These are phyloP conservation scores for Microcera coccophila DNA, from an alignment of 2,329 filamentous ascomycete genomes.

Conservation along the genomic window DNA sequence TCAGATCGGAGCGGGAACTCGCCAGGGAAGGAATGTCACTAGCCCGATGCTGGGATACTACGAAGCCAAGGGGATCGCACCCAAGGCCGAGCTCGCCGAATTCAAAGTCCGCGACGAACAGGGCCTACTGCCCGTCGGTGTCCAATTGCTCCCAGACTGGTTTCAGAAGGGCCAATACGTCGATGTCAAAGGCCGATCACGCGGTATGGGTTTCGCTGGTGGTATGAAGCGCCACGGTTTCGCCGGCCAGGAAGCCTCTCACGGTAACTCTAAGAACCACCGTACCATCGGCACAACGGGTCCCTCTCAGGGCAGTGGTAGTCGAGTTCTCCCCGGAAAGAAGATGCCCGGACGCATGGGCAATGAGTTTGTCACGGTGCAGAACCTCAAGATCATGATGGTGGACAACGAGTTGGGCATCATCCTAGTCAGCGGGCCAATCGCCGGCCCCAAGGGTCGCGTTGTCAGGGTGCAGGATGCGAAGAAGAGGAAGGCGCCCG, in stretches of 20 bases:
- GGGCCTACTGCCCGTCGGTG: conserved; percentile 73
- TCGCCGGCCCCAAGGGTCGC: conserved; percentile 84
- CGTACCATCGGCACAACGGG: conserved; percentile 86
- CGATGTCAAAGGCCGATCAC: conserved; percentile 72
- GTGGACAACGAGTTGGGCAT: conserved; percentile 84
- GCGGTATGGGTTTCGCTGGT: conserved; percentile 92
- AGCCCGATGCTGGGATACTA: conserved; percentile 84
- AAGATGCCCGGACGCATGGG: conserved; percentile 98
- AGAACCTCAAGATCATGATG: conserved; percentile 86
- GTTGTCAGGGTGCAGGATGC: conserved; percentile 85
- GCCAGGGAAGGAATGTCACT: conserved; percentile 71
- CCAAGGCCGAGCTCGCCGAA: conserved; percentile 80
- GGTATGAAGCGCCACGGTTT: conserved; percentile 98
- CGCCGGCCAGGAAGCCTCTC: conserved; percentile 79
- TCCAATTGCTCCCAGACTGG: conserved; percentile 78
- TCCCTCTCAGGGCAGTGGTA: conserved; percentile 86
- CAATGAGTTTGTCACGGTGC: conserved; percentile 78
- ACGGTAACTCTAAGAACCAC: conserved; percentile 95
- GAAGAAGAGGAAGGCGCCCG: conserved; percentile 70
- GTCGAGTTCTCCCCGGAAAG: conserved; percentile 89
- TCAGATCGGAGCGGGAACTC: conserved; percentile 77
- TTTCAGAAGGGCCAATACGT: conserved; percentile 88
- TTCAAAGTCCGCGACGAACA: conserved; percentile 74
- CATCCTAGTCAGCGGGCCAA: conserved; percentile 79
- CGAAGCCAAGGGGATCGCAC: conserved; percentile 72